Evolutionary conservation across 129 eudicot species (phyloP).

Genomic region (Chrysanthemum seticuspe): DNA sequence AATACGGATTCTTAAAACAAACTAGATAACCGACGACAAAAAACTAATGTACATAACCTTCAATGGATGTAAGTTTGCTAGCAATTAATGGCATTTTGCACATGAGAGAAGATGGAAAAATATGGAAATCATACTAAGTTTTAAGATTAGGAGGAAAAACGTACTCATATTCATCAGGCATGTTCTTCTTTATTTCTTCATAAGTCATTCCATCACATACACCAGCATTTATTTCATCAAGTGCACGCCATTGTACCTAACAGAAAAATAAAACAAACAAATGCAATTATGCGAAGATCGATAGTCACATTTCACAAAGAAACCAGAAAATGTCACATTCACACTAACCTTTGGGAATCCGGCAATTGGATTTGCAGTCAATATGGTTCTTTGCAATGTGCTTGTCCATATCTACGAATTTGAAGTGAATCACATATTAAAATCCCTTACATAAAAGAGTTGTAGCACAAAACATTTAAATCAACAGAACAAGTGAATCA

Average conservation of each 20-base stretch:
- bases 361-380: conserved; percentile 78
- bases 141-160: not conserved
- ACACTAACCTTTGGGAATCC: conserved; percentile 94
- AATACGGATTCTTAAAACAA: not conserved
- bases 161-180: conserved; percentile 97
- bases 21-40: not conserved
- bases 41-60: not conserved
- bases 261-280: conserved; percentile 4
- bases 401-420: conserved; percentile 92
- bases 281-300: not conserved
- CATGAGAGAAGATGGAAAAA: not conserved
- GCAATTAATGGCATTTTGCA: not conserved
- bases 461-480: not conserved
- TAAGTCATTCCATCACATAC: conserved; percentile 98
- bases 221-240: conserved; percentile 98
- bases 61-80: not conserved
- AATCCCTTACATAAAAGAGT: not conserved
- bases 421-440: not conserved
- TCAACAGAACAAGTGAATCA: not conserved
- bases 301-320: not conserved
- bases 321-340: not conserved
- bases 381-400: conserved; percentile 90
- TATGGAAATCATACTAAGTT: not conserved
- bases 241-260: conserved; percentile 99
- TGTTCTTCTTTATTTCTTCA: conserved; percentile 92